Percentiles rank a stretch among this genome's conserved stretches.
Conservation (phyloP, 306 rosid genomes). For the Sindora glabra region DNA sequence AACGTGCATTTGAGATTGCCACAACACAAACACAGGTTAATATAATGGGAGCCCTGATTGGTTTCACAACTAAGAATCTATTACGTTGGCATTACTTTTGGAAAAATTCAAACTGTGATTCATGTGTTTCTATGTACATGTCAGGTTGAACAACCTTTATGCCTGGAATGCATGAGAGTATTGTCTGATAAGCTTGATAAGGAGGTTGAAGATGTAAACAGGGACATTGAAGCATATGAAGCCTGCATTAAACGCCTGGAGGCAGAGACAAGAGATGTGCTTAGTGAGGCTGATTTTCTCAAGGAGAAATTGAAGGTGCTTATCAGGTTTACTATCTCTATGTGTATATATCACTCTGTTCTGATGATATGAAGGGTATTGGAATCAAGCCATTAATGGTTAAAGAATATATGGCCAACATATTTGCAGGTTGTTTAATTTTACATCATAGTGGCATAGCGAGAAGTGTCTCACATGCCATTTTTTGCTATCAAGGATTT, state of each 20-base stretch:
- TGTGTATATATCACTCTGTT: conserved; percentile 2
- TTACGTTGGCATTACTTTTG: background rate
- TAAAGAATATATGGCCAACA: background rate
- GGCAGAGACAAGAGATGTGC: conserved; percentile 71
- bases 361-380: background rate
- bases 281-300: conserved; percentile 87
- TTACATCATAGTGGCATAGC: background rate
- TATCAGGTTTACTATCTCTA: conserved; percentile 8
- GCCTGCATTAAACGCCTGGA: conserved; percentile 85
- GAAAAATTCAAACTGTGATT: background rate
- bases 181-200: conserved; percentile 90
- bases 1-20: conserved; percentile 93
- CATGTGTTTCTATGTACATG: conserved; percentile 5
- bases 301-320: conserved; percentile 86
- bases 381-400: background rate
- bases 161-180: conserved; percentile 94
- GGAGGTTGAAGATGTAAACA: conserved; percentile 86
- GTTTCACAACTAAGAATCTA: background rate
- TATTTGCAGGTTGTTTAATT: background rate
- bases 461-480: background rate
- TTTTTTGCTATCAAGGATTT: conserved; percentile 4
- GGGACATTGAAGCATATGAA: conserved; percentile 83
- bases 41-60: background rate
- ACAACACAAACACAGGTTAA: conserved; percentile 79
- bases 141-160: conserved; percentile 96